Evolutionary conservation across 164 flowering plant species (phyloP).

Genomic region (Tetracentron sinense): DNA sequence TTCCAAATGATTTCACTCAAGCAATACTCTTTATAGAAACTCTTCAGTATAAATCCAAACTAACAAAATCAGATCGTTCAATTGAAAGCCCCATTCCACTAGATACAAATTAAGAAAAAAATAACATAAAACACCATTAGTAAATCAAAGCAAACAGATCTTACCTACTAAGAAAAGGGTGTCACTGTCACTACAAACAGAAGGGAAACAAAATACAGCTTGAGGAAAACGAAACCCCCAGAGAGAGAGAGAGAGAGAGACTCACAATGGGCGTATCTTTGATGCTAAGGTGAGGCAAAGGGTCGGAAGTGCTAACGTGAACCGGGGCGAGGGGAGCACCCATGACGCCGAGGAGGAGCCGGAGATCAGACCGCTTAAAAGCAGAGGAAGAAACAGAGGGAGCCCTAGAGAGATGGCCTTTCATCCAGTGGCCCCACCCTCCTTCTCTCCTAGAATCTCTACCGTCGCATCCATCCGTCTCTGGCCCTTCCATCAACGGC

Average conservation of each 20-base stretch:
- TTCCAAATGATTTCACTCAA: background rate
- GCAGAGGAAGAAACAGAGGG: slow-evolving; percentile 50
- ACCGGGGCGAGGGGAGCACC: slow-evolving; percentile 82
- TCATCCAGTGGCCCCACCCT: slow-evolving; percentile 85
- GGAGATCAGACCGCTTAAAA: slow-evolving; percentile 63
- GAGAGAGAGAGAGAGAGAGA: too few relatives aligned
- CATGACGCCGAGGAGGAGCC: slow-evolving; percentile 61
- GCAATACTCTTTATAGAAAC: background rate
- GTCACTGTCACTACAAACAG: too few relatives aligned
- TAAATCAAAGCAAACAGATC: too few relatives aligned
- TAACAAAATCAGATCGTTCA: too few relatives aligned
- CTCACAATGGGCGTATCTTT: slow-evolving; percentile 71
- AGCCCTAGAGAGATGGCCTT: slow-evolving; percentile 58
- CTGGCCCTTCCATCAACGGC: slow-evolving; percentile 89
- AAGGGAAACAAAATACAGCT: too few relatives aligned
- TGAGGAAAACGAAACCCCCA: too few relatives aligned
- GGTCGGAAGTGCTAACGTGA: slow-evolving; percentile 48
- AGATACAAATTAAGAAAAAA: too few relatives aligned
- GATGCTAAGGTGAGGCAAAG: slow-evolving; percentile 59
- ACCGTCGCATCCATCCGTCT: slow-evolving; percentile 41
- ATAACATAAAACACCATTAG: too few relatives aligned
- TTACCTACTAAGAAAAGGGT: too few relatives aligned
- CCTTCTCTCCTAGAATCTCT: slow-evolving; percentile 53
- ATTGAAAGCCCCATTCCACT: too few relatives aligned
- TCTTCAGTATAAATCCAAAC: background rate